These are phyloP conservation scores for Paulownia fortunei DNA, from an alignment of 257 asterid genomes.

Conservation along the genomic window DNA sequence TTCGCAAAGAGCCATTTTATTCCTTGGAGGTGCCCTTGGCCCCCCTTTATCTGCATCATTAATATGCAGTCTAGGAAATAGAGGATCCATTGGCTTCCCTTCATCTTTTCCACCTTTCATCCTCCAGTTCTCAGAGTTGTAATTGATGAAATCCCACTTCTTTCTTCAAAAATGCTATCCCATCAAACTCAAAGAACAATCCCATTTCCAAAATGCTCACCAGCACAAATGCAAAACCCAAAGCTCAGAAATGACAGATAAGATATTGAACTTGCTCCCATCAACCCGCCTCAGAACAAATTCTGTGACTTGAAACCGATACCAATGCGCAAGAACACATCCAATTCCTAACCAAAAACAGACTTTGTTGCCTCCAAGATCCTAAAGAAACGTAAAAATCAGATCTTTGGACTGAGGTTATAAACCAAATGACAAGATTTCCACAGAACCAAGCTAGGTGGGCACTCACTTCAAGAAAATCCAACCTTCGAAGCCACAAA, in stretches of 20 bases:
- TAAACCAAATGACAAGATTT: neutral
- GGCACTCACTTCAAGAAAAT: neutral
- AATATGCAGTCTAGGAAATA: slow-evolving; percentile 59
- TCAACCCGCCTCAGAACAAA: slow-evolving; percentile 32
- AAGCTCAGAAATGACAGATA: neutral
- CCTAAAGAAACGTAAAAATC: neutral
- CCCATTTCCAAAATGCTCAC: slow-evolving; percentile 23
- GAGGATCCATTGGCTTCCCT: slow-evolving; percentile 48
- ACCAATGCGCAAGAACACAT: slow-evolving; percentile 32
- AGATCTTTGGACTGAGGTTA: neutral
- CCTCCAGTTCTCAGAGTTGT: neutral
- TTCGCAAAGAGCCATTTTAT: slow-evolving; percentile 64
- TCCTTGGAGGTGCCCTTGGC: slow-evolving; percentile 64
- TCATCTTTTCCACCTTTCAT: slow-evolving; percentile 56
- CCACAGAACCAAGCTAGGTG: slow-evolving; percentile 11
- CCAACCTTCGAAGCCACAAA: neutral
- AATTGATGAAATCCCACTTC: slow-evolving; percentile 28
- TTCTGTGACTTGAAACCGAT: slow-evolving; percentile 2
- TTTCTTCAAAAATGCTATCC: neutral
- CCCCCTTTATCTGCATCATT: slow-evolving; percentile 55
- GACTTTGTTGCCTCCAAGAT: neutral
- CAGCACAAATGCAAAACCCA: neutral
- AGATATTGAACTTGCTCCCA: neutral
- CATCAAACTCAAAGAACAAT: slow-evolving; percentile 21
- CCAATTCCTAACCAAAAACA: slow-evolving; percentile 10